phyloP scores from a whole-genome alignment of 306 rosid genomes.

The Erythrophleum fordii region DNA sequence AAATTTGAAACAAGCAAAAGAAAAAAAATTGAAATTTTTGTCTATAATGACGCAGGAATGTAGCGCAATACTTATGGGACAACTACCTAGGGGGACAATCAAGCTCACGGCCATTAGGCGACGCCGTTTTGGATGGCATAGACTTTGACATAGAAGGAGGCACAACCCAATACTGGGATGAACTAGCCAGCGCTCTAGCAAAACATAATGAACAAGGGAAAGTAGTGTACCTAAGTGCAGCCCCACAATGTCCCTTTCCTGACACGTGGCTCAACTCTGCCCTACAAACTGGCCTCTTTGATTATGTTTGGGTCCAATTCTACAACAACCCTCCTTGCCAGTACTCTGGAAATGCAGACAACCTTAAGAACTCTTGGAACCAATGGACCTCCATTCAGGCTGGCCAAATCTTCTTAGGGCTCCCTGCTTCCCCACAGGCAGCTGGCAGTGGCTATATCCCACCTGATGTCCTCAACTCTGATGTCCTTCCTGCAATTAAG shows the following conservation, averaged over 20 bases:
- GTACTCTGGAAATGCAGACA: constrained; percentile 17
- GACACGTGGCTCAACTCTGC: constrained; percentile 4
- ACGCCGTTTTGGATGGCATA: constrained; percentile 40
- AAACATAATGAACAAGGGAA: constrained; percentile 20
- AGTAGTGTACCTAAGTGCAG: constrained; percentile 44
- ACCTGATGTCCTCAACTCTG: constrained; percentile 1
- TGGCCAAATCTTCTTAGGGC: constrained; percentile 17
- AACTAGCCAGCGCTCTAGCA: constrained; percentile 35
- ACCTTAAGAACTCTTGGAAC: constrained; percentile 34
- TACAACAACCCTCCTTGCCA: no score
- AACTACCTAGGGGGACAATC: constrained; percentile 51
- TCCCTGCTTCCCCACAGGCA: constrained; percentile 9
- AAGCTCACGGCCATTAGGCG: constrained; percentile 41
- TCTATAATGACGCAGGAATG: not conserved
- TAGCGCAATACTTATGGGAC: constrained; percentile 48
- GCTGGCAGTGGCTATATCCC: constrained; percentile 11
- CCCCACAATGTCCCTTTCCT: constrained; percentile 46
- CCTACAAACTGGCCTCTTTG: constrained; percentile 52
- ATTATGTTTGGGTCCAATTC: constrained; percentile 50
- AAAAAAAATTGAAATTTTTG: no score
- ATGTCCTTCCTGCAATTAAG: constrained; percentile 10
- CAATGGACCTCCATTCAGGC: constrained; percentile 35
- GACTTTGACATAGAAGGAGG: constrained; percentile 49
- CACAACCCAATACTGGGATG: not conserved
- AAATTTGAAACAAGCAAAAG: no score